Evolutionary conservation across 371 early-diverging fungal species (phyloP), one percentile per base, ranked within the genome.

Genomic region (Mortierella sp.): DNA sequence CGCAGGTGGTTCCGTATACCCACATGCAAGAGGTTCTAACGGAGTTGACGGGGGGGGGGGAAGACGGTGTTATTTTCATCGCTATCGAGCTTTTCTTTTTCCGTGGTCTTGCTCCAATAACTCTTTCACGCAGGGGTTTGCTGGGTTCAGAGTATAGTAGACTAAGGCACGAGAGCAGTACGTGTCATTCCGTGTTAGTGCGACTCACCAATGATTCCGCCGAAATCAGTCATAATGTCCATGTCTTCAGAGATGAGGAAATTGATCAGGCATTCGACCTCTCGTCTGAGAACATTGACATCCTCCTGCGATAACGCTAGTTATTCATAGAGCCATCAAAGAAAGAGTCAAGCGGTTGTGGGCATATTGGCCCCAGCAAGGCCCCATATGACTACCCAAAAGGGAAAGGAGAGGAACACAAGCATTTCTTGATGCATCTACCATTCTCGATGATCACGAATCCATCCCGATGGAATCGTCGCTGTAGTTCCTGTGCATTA

Each of bases 151-250:
- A 5, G 37, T 37, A 37, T 3, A 37, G 9, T 14, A 50, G 14
- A 21, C 50, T 9, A 37, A 37, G 37, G 37, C 5, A 9, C 37
- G 37, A 37, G 37, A 37, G 37, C 37, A 3, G 9, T 37, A 5
- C 37, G 37, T 37, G 37, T 37, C 37, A 3, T 5, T 37, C 9
- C 37, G 37, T 37, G 37, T 37, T 37, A 5, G 37, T 3, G 37
- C 37, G 9, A 37, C 21, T 55, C 52, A 77, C 77, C 77, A 7
- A 77, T 77, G 56, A 77, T 44, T 15, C 77, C 77, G 18, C 77
- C 77, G 46, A 53, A 56, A 26, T 72, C 69, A n/a, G 25, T 62
- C 77, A 77, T 77, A 23, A 77, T 68, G n/a, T 77, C 72, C n/a
- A 64, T 29, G 46, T 62, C 60, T 14, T 72, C 68, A 12, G 72